Base-by-base conservation (phyloP, 441 rosid species). In the Bruguiera hainesii region DNA sequence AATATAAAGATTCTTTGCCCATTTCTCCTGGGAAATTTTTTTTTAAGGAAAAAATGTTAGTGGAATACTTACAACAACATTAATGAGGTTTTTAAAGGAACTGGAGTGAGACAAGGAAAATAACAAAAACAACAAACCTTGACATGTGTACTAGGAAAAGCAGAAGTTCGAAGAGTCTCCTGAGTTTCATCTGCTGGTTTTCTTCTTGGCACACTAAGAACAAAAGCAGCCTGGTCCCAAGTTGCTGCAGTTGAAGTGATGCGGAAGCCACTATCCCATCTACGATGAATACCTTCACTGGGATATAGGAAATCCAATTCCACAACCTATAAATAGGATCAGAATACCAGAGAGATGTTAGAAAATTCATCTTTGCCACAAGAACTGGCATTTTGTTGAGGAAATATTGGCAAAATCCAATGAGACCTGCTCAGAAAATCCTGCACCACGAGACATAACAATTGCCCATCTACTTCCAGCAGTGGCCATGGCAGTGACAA, bases 261-360 rank as follows among this genome's bases (percentile, higher is more conserved):
- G 33, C 99, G 89, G 60, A 89, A 94, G 18, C 99, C 99, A 81
- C 68, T 66, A 60, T 88, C 98, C 99, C 99, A 94, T 71, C 99
- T 79, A 71, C 88, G 83, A 75, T 94, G 99, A 72, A 94, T 85
- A 71, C 99, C 99, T 80, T 94, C 99, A 37, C 99, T 91, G 5
- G 98, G 98, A 70, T 91, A 94, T 4, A 91, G 84, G 76, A 93
- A 93, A 86, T 93, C 98, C 30, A 94, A 81, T 74, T 94, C 99
- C 33, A 94, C 93, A 61, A 91, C 99, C 97, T 94, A 74, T 42
- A 79, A 66, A 65, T 64, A 30, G 33, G 46, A 21, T 10, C 16
- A 29, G 21, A 46, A 58, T 6, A 13, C 8, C 6, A 29, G 23
- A 63, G 18, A 48, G 19, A 53, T 56, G 31, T 65, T 23, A 59